Evolutionary conservation across 805 yeast species (phyloP).

Genomic region (Blastobotrys peoriensis): DNA sequence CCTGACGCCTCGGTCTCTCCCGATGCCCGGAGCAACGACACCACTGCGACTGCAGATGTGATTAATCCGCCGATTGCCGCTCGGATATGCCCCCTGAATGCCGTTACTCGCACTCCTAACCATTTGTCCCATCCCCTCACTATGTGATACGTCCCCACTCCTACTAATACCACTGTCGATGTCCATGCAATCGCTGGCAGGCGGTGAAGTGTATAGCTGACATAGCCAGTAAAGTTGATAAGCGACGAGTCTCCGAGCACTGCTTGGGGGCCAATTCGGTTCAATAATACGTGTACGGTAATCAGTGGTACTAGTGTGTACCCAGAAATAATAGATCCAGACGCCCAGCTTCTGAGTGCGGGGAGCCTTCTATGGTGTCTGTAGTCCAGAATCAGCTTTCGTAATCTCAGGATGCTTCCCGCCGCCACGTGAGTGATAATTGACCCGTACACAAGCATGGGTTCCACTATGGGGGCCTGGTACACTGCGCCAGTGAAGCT

Average conservation of each 20-base stretch:
- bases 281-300: conserved; percentile 40
- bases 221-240: conserved; percentile 36
- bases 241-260: conserved; percentile 60
- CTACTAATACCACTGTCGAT: conserved; percentile 33
- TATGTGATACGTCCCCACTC: conserved; percentile 46
- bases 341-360: conserved; percentile 10
- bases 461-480: conserved; percentile 47
- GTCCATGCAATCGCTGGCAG: conserved; percentile 30
- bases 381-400: conserved; percentile 29
- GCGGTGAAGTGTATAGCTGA: conserved; percentile 36
- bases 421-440: conserved; percentile 42
- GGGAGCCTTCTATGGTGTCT: conserved; percentile 22
- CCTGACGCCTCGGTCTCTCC: conserved; percentile 13
- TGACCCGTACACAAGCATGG: conserved; percentile 40
- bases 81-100: background rate
- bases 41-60: background rate
- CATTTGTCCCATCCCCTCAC: conserved; percentile 49
- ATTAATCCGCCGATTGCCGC: background rate
- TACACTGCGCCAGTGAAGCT: conserved; percentile 57
- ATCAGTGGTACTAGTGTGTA: conserved; percentile 45
- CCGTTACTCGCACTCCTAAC: conserved; percentile 23
- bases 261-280: conserved; percentile 42
- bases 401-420: conserved; percentile 43
- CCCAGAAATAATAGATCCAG: conserved; percentile 54
- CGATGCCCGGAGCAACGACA: conserved; percentile 9